Percentiles rank a stretch among this genome's conserved stretches.
phyloP scores from a whole-genome alignment of 257 asterid species.

The Thymus mandschuricus region DNA sequence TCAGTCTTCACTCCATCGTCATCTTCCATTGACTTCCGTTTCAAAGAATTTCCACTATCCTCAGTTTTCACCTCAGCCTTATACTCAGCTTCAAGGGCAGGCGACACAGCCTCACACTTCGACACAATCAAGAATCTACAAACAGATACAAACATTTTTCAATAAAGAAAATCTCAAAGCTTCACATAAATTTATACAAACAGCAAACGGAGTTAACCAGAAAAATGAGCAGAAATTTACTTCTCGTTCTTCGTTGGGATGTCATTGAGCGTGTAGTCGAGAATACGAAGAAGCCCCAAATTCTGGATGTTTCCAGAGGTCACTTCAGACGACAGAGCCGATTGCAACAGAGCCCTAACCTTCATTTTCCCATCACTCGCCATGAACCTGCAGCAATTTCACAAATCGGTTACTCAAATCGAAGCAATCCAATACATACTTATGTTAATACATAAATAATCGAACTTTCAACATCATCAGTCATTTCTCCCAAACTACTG shows the following conservation, averaged over 20 bases:
- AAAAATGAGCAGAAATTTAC: conserved; percentile 35
- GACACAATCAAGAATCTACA: conserved; percentile 71
- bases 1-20: conserved; percentile 36
- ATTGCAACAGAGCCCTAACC: conserved; percentile 62
- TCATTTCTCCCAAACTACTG: background rate
- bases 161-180: background rate
- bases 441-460: background rate
- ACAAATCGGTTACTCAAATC: background rate
- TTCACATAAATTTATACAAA: background rate
- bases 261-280: conserved; percentile 76
- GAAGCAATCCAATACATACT: background rate
- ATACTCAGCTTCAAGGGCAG: conserved; percentile 76
- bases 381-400: conserved; percentile 53
- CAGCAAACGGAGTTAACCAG: background rate
- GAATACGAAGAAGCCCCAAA: conserved; percentile 70
- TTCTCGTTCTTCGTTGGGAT: conserved; percentile 74
- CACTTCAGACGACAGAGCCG: conserved; percentile 68
- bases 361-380: conserved; percentile 87
- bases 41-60: conserved; percentile 36
- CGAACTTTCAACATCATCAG: background rate
- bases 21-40: conserved; percentile 37
- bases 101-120: conserved; percentile 69
- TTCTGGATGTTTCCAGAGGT: conserved; percentile 75
- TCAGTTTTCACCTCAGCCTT: conserved; percentile 41
- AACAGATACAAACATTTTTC: background rate